Percentiles rank a stretch among this genome's conserved stretches.
phyloP scores from a whole-genome alignment of 1,284 basidiomycete genomes.

The Cerrena zonata region DNA sequence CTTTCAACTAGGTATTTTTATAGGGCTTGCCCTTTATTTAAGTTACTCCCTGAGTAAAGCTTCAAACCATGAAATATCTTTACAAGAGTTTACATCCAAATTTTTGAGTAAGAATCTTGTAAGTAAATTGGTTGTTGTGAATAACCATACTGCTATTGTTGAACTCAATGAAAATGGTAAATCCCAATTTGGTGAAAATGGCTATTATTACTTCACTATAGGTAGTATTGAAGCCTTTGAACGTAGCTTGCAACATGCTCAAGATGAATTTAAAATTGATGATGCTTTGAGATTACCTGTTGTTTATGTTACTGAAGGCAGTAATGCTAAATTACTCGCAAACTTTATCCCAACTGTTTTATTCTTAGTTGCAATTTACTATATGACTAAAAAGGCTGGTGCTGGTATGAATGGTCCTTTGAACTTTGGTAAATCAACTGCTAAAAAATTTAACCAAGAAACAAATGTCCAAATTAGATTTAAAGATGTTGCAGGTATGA shows the following conservation, averaged over 20 bases:
- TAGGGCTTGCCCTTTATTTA: too few relatives aligned
- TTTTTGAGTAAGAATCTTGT: constrained; percentile 96
- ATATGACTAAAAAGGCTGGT: constrained; percentile 78
- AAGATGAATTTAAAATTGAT: constrained; percentile 87
- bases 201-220: constrained; percentile 92
- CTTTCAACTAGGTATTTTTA: too few relatives aligned
- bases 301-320: constrained; percentile 92
- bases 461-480: constrained; percentile 92
- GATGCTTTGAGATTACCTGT: constrained; percentile 92
- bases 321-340: constrained; percentile 74
- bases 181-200: constrained; percentile 42
- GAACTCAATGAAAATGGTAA: constrained; percentile 77
- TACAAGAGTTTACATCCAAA: constrained; percentile 96
- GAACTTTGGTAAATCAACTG: constrained; percentile 92
- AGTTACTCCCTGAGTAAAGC: too few relatives aligned
- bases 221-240: constrained; percentile 97
- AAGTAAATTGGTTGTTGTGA: constrained; percentile 89
- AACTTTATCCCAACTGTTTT: constrained; percentile 93
- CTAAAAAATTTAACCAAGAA: constrained; percentile 97
- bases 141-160: constrained; percentile 86
- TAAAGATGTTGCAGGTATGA: constrained; percentile 96
- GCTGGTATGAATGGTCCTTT: constrained; percentile 85
- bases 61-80: constrained; percentile 85
- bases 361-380: constrained; percentile 86
- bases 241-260: constrained; percentile 88